Evolutionary conservation across 2,329 filamentous ascomycete species (phyloP).

Genomic region (Ilyonectria mors-panacis): DNA sequence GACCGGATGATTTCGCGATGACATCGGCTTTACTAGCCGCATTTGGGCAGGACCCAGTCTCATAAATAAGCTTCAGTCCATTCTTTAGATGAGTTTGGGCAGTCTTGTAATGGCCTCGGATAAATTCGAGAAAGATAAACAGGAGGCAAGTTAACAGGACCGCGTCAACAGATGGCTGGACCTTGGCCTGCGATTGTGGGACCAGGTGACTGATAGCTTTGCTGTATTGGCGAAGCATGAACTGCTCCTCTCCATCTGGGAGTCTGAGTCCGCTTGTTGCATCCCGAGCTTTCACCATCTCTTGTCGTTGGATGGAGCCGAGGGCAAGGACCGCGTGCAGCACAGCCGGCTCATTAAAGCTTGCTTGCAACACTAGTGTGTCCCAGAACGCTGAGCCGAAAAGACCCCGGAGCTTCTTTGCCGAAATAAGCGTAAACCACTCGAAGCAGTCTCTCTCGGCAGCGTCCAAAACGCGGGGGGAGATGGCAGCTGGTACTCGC

Average conservation of each 20-base stretch:
- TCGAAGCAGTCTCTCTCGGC: constrained; percentile 40
- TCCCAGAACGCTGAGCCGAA: constrained; percentile 58
- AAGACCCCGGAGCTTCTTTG: constrained; percentile 53
- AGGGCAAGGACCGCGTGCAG: constrained; percentile 58
- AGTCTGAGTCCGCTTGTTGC: not conserved
- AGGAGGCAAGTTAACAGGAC: constrained; percentile 57
- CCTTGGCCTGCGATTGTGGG: constrained; percentile 47
- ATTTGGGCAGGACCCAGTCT: constrained; percentile 28
- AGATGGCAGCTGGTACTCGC: constrained; percentile 2
- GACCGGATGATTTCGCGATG: constrained; percentile 51
- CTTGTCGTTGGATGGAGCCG: constrained; percentile 51
- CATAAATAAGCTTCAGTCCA: constrained; percentile 57
- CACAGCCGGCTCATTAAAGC: constrained; percentile 55
- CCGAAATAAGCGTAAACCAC: constrained; percentile 55
- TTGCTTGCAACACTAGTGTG: constrained; percentile 55
- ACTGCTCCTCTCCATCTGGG: constrained; percentile 36
- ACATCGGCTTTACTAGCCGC: constrained; percentile 20
- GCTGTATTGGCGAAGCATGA: constrained; percentile 54
- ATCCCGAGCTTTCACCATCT: constrained; percentile 8
- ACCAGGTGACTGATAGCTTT: constrained; percentile 55
- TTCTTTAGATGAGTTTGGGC: constrained; percentile 59
- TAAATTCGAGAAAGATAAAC: constrained; percentile 53
- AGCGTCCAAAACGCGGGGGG: constrained; percentile 20
- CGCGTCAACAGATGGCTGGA: constrained; percentile 50
- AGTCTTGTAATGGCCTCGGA: constrained; percentile 54